Percentiles rank a stretch among this genome's conserved stretches.
Evolutionary conservation across 768 basidiomycete genomes (phyloP).

Genomic region (Panaeolus cyanescens): DNA sequence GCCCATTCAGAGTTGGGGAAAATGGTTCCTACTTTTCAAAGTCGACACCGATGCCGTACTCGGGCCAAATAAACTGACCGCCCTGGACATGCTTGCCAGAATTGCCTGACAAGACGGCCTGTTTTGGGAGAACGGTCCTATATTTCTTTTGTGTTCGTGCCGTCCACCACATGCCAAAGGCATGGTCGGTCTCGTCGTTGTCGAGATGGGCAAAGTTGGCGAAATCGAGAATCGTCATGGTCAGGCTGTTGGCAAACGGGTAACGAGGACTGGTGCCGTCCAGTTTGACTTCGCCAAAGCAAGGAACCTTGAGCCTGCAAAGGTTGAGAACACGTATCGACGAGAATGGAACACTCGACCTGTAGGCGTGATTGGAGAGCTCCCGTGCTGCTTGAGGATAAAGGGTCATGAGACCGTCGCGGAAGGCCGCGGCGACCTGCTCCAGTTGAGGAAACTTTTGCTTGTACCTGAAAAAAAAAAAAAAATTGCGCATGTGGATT

Average conservation of each 20-base stretch:
- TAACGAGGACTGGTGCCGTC: neutral
- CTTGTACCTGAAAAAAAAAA: no score
- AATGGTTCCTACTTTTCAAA: neutral
- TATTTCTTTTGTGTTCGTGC: neutral
- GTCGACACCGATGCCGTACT: neutral
- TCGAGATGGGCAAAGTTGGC: neutral
- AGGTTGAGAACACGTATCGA: neutral
- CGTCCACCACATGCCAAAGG: neutral
- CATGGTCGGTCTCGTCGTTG: neutral
- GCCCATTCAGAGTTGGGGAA: neutral
- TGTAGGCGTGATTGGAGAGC: neutral
- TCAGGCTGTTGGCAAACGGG: neutral
- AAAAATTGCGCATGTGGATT: neutral
- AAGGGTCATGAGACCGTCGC: neutral
- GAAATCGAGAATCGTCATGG: neutral
- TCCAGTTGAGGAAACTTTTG: neutral
- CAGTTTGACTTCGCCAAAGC: neutral
- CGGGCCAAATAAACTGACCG: neutral
- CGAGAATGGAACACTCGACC: neutral
- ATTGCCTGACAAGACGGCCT: neutral
- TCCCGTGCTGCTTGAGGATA: neutral
- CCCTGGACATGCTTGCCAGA: neutral
- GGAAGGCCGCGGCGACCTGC: neutral
- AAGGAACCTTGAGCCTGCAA: neutral
- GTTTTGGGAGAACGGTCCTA: neutral